Evolutionary conservation across 2,329 filamentous ascomycete genomes (phyloP), one percentile per base, ranked within the genome.

Genomic region (Aspergillus sp.): DNA sequence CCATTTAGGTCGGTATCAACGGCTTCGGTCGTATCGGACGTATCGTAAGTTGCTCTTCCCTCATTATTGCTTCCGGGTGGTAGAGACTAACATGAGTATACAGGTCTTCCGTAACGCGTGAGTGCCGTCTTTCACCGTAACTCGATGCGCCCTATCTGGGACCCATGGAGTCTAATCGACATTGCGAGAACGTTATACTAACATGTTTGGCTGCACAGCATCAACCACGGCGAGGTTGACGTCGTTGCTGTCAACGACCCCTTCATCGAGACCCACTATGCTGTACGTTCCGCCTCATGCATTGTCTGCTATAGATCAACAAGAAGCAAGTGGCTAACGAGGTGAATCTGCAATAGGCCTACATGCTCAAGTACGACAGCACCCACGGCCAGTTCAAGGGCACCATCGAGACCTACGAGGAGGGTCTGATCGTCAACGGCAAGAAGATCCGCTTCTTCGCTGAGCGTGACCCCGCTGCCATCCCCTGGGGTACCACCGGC

Each of bases 331-430:
- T 54, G 27, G 47, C 57, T 62, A 47, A 61, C 30, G 59, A 38
- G 17, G 57, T 57, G 23, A 19, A 47, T 60, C 52, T 25, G 36
- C 13, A n/a, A 19, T 67, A 96, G 92, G 91, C 90, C 78, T 98
- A 98, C 89, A 98, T 98, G 95, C 90, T 99, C 84, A 96, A 96
- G 87, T 98, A 98, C 82, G 95, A 99, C 86, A 92, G 91, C 74
- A 92, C 91, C 81, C 95, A 99, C 88, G 95, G 95, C 73, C 79
- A 87, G 79, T 99, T 98, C 90, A 96, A 97, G 86, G 94, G 94
- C 73, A 88, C 90, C 64, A 87, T 98, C 81, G 81, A 88, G 81
- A 83, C 90, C 78, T 84, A 88, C 64, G 87, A 85, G 73, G 86
- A 90, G 70, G 84, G 84, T 79, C 87, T 99, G 71, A 81, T 88